Evolutionary conservation across 1,284 basidiomycete species (phyloP).

Genomic region (Moesziomyces antarcticus): DNA sequence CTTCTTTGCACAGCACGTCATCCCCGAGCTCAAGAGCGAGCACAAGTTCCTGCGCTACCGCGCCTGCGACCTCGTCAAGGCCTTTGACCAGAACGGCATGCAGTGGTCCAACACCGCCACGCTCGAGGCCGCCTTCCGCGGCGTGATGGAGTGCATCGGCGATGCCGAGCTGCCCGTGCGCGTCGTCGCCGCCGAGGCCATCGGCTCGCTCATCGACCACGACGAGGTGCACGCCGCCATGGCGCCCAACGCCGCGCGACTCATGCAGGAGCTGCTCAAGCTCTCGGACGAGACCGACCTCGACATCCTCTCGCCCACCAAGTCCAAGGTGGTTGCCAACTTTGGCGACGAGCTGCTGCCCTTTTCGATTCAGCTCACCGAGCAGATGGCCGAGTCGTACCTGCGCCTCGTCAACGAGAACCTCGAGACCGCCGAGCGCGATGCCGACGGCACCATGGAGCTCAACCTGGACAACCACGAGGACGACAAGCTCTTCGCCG

Average conservation of each 20-base stretch:
- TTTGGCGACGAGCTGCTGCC: constrained; percentile 87
- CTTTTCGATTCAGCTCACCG: constrained; percentile 83
- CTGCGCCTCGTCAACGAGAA: constrained; percentile 71
- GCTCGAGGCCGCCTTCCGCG: constrained; percentile 61
- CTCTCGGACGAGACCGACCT: constrained; percentile 89
- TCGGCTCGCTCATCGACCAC: constrained; percentile 80
- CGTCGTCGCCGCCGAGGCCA: constrained; percentile 82
- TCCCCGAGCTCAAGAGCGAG: constrained; percentile 59
- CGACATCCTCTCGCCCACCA: constrained; percentile 80
- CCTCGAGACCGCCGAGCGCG: constrained; percentile 71
- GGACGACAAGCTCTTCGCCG: constrained; percentile 71
- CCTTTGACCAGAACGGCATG: constrained; percentile 61
- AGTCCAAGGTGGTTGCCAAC: constrained; percentile 86
- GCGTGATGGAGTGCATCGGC: constrained; percentile 63
- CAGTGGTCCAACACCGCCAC: constrained; percentile 55
- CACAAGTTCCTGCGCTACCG: constrained; percentile 63
- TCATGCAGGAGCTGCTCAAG: constrained; percentile 89
- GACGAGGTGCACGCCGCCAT: constrained; percentile 78
- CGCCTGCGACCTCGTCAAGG: constrained; percentile 58
- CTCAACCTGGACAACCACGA: constrained; percentile 79
- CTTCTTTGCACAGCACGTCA: constrained; percentile 63
- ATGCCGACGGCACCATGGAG: constrained; percentile 66
- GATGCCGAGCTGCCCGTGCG: constrained; percentile 84
- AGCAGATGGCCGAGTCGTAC: constrained; percentile 73
- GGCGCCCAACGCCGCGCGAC: constrained; percentile 82